These are phyloP conservation scores for Clavispora santaluciae DNA, from an alignment of 805 yeast species.

Conservation along the genomic window DNA sequence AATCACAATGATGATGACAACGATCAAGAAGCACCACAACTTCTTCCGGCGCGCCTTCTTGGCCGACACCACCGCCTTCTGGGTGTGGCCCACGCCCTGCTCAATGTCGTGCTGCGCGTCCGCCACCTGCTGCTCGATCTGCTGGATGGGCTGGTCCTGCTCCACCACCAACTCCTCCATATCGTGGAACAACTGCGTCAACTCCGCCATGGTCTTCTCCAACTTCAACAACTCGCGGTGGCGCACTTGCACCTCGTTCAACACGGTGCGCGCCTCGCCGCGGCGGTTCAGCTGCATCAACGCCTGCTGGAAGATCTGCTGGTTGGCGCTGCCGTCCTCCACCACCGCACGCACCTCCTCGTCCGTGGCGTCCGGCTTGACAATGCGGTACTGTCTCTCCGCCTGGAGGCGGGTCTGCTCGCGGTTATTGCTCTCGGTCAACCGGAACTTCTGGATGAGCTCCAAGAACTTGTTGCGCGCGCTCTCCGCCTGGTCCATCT, in stretches of 20 bases:
- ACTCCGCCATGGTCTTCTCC: constrained; percentile 92
- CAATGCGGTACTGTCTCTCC: constrained; percentile 87
- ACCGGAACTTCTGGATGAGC: constrained; percentile 80
- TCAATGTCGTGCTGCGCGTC: constrained; percentile 88
- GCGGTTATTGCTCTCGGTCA: constrained; percentile 80
- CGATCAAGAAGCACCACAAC: constrained; percentile 75
- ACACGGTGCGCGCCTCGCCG: constrained; percentile 92
- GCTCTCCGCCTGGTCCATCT: constrained; percentile 86
- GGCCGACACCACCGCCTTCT: constrained; percentile 84
- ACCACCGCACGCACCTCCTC: constrained; percentile 82
- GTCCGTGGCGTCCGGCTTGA: constrained; percentile 79
- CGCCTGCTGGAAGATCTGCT: constrained; percentile 93
- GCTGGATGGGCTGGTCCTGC: constrained; percentile 84
- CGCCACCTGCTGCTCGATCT: constrained; percentile 73
- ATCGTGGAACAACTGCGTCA: constrained; percentile 90
- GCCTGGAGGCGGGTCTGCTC: constrained; percentile 84
- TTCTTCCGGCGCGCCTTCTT: constrained; percentile 87
- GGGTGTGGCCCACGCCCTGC: constrained; percentile 90
- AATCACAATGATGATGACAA: constrained; percentile 53
- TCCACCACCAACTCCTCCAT: constrained; percentile 95
- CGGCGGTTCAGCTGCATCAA: constrained; percentile 79
- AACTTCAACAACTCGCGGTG: constrained; percentile 92
- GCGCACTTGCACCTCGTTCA: constrained; percentile 93
- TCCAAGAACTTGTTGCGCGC: constrained; percentile 80
- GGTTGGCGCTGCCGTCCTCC: constrained; percentile 70